Conservation (phyloP, 1,139 yeast species). For the Taphrina pruni region DNA sequence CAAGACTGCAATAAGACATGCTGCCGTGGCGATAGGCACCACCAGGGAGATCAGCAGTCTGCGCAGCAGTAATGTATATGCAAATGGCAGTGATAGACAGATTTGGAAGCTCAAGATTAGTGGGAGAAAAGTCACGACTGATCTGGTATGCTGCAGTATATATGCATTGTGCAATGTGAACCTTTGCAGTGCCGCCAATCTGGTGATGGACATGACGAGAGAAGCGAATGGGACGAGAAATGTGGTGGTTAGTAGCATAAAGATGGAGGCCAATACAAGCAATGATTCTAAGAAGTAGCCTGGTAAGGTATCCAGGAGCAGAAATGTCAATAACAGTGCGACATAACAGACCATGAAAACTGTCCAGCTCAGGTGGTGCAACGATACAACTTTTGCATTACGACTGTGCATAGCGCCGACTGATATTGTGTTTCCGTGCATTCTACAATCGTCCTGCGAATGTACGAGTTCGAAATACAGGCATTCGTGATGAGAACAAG, state of each 20-base stretch:
- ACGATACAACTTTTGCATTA: no score
- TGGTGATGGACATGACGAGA: slow-evolving; percentile 6
- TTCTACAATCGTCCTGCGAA: no score
- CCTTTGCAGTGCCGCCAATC: slow-evolving; percentile 1
- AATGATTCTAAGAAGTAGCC: not conserved
- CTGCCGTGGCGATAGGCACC: not conserved
- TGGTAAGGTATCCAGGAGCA: not conserved
- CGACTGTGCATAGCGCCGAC: no score
- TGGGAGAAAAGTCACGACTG: not conserved
- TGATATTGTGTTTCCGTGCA: no score
- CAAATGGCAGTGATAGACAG: slow-evolving; percentile 9
- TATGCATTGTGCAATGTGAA: slow-evolving; percentile 1
- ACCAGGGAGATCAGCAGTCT: slow-evolving; percentile 1
- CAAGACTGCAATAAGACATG: not conserved
- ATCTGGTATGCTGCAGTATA: not conserved
- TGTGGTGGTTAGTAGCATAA: slow-evolving; percentile 9
- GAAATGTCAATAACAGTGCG: not conserved
- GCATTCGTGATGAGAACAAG: no score
- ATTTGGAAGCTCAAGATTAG: not conserved
- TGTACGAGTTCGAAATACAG: no score
- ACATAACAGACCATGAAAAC: not conserved
- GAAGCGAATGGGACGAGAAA: not conserved
- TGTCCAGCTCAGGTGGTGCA: not conserved
- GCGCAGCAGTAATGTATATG: not conserved
- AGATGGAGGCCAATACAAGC: not conserved